Percentiles rank a stretch among this genome's conserved stretches.
Conservation (phyloP, 805 yeast species). For the Ogataea methanolica region DNA sequence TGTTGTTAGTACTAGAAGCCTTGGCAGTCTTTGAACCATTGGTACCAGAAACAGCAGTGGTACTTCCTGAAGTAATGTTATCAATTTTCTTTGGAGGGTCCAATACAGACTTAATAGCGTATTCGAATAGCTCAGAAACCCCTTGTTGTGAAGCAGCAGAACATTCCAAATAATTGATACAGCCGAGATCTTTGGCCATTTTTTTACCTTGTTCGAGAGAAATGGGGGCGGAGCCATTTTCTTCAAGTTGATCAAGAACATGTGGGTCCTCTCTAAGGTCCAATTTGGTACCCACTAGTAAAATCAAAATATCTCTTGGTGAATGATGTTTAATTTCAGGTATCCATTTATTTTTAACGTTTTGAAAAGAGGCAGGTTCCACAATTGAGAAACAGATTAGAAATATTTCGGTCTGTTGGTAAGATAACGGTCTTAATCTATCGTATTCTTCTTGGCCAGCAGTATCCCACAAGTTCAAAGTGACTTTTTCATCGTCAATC, state of each 20-base stretch:
- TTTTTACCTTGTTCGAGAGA: conserved; percentile 56
- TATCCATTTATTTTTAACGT: conserved; percentile 77
- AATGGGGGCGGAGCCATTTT: conserved; percentile 59
- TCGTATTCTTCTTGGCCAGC: conserved; percentile 95
- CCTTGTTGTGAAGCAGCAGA: conserved; percentile 89
- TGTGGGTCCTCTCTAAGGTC: conserved; percentile 82
- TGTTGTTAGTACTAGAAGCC: conserved; percentile 3
- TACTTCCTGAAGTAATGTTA: not conserved
- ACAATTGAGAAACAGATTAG: conserved; percentile 81
- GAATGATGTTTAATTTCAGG: conserved; percentile 87
- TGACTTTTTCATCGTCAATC: conserved; percentile 76
- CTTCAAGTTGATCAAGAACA: conserved; percentile 63
- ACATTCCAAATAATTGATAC: conserved; percentile 77
- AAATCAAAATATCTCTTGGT: conserved; percentile 59
- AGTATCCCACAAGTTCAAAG: conserved; percentile 91
- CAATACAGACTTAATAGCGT: conserved; percentile 68
- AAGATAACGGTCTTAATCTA: conserved; percentile 80
- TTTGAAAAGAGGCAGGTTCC: conserved; percentile 73
- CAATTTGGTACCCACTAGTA: conserved; percentile 83
- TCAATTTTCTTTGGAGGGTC: conserved; percentile 38
- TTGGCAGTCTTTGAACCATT: conserved; percentile 3
- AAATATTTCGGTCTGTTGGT: conserved; percentile 89
- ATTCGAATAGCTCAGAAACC: conserved; percentile 79
- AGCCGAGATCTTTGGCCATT: conserved; percentile 66
- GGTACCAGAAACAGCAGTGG: not conserved